phyloP scores from a whole-genome alignment of 2,329 filamentous ascomycete genomes.

The Fusarium compactum region DNA sequence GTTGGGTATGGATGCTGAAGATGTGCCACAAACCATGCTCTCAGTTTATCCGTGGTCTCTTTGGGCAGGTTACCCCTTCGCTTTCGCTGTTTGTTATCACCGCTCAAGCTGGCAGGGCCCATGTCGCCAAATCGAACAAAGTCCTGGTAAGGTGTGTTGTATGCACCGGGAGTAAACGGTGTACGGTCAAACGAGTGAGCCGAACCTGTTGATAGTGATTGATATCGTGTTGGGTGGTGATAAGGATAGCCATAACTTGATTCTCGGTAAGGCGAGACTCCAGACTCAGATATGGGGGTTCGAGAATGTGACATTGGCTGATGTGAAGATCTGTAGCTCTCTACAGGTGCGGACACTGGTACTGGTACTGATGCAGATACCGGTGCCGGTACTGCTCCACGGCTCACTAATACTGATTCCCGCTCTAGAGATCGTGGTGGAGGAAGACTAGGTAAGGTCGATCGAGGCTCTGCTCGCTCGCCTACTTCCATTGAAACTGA shows the following conservation, averaged over 20 bases:
- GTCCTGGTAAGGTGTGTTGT: conserved; percentile 57
- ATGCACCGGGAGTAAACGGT: conserved; percentile 58
- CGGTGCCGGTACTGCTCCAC: conserved; percentile 51
- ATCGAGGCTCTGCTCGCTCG: conserved; percentile 53
- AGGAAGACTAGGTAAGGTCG: conserved; percentile 58
- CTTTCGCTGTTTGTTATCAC: conserved; percentile 67
- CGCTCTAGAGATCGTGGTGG: conserved; percentile 54
- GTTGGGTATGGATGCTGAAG: conserved; percentile 86
- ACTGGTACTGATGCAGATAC: conserved; percentile 47
- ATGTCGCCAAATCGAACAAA: conserved; percentile 59
- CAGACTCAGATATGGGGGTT: conserved; percentile 50
- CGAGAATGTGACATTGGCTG: conserved; percentile 41
- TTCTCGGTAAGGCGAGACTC: conserved; percentile 50
- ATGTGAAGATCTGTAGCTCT: conserved; percentile 53
- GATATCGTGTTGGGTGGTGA: conserved; percentile 59
- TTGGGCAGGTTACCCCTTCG: conserved; percentile 91
- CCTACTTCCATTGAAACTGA: conserved; percentile 51
- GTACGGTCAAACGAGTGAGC: conserved; percentile 58
- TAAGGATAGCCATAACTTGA: conserved; percentile 55
- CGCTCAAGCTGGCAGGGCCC: conserved; percentile 53
- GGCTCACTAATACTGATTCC: conserved; percentile 48
- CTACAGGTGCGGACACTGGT: conserved; percentile 49
- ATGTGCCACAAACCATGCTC: conserved; percentile 83
- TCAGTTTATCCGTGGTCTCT: conserved; percentile 84
- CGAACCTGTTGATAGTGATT: conserved; percentile 61